Conservation (phyloP, 768 basidiomycete species). For the Pulveroboletus sp. region DNA sequence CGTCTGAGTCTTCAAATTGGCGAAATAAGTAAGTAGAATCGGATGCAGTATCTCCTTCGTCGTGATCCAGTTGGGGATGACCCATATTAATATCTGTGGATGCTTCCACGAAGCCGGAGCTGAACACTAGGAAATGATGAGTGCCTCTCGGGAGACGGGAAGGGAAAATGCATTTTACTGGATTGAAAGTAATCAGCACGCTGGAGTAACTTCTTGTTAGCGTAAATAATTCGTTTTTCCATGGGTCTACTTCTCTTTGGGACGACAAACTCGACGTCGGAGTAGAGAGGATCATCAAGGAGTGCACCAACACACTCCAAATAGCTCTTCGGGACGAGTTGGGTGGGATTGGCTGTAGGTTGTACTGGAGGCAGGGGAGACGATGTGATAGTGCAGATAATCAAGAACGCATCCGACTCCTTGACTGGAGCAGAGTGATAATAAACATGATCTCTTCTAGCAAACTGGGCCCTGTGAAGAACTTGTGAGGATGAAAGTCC, state of each 20-base stretch:
- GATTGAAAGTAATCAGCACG: slow-evolving; percentile 76
- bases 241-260: slow-evolving; percentile 41
- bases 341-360: slow-evolving; percentile 40
- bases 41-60: slow-evolving; percentile 45
- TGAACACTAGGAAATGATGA: slow-evolving; percentile 54
- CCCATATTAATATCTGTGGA: slow-evolving; percentile 30
- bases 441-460: slow-evolving; percentile 65
- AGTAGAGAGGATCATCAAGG: slow-evolving; percentile 78
- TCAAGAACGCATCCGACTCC: slow-evolving; percentile 63
- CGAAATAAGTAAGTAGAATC: slow-evolving; percentile 39
- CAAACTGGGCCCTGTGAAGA: slow-evolving; percentile 65
- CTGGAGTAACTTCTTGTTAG: slow-evolving; percentile 59
- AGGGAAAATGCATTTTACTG: slow-evolving; percentile 38
- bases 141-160: neutral
- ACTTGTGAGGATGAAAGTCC: neutral
- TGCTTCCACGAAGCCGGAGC: slow-evolving; percentile 64
- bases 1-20: slow-evolving; percentile 48
- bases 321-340: slow-evolving; percentile 60
- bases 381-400: slow-evolving; percentile 74
- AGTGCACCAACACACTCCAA: slow-evolving; percentile 69
- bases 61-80: slow-evolving; percentile 16
- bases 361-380: slow-evolving; percentile 49
- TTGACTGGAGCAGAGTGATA: slow-evolving; percentile 50
- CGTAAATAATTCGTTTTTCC: slow-evolving; percentile 51
- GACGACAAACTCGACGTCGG: slow-evolving; percentile 78